Conservation (phyloP, 331 rosid species). For the Malus hybrid region DNA sequence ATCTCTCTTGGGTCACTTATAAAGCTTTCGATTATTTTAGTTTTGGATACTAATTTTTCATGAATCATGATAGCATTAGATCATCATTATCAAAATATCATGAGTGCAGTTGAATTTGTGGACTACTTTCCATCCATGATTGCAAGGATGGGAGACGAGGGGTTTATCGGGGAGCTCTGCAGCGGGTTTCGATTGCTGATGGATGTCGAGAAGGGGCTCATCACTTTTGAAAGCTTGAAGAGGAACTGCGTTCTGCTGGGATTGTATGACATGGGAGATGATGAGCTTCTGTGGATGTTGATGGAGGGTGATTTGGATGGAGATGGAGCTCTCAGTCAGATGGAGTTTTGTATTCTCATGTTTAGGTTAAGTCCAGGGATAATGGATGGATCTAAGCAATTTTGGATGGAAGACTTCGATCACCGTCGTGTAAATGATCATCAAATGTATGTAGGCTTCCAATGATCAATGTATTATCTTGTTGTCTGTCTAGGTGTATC, state of each 20-base stretch:
- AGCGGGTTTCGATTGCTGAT: slow-evolving; percentile 63
- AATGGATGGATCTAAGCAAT: slow-evolving; percentile 28
- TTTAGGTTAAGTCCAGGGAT: slow-evolving; percentile 77
- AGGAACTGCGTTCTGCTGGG: slow-evolving; percentile 50
- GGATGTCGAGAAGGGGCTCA: slow-evolving; percentile 69
- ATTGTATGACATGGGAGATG: slow-evolving; percentile 51
- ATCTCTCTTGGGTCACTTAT: neutral
- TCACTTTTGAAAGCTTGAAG: slow-evolving; percentile 88
- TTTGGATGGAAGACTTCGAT: neutral
- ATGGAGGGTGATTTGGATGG: slow-evolving; percentile 84
- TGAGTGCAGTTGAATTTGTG: slow-evolving; percentile 33
- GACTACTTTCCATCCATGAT: slow-evolving; percentile 72
- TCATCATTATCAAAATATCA: neutral
- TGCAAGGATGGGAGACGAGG: slow-evolving; percentile 51
- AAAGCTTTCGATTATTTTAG: neutral
- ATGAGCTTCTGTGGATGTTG: slow-evolving; percentile 65
- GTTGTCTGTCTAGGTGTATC: neutral
- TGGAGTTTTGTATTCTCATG: slow-evolving; percentile 89
- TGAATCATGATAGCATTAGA: neutral
- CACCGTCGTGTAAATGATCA: neutral
- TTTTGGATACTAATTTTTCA: neutral
- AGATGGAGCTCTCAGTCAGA: slow-evolving; percentile 66
- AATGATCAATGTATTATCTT: neutral
- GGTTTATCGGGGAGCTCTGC: slow-evolving; percentile 69
- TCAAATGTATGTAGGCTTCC: neutral